A percentile compares a stretch with the other conserved stretches of the same genome.
phyloP scores from a whole-genome alignment of 768 basidiomycete genomes.

The Lactifluus pinguis region DNA sequence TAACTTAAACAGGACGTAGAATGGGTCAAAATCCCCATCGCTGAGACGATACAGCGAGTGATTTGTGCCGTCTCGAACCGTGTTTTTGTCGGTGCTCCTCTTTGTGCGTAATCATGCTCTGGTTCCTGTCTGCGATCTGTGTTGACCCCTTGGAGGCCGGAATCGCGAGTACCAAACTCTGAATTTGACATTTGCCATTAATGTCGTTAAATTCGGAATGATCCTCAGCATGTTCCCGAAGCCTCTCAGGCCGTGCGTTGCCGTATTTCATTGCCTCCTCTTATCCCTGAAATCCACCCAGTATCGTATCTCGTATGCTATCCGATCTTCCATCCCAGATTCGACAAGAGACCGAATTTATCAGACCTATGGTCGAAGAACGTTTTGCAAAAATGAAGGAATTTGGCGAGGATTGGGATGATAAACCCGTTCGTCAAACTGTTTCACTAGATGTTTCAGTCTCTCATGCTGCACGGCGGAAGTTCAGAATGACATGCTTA shows the following conservation, averaged over 20 bases:
- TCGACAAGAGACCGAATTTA: slow-evolving; percentile 2
- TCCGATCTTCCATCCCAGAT: slow-evolving; percentile 15
- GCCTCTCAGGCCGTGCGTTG: slow-evolving; percentile 29
- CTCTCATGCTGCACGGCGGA: not conserved
- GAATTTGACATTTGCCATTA: slow-evolving; percentile 27
- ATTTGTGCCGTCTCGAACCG: slow-evolving; percentile 27
- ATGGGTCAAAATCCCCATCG: slow-evolving; percentile 22
- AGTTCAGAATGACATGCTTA: slow-evolving; percentile 36
- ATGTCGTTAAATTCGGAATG: slow-evolving; percentile 23
- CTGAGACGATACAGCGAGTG: slow-evolving; percentile 22
- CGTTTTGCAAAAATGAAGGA: slow-evolving; percentile 19
- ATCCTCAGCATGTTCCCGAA: slow-evolving; percentile 28
- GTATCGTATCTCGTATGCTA: slow-evolving; percentile 13
- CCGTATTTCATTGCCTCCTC: not conserved
- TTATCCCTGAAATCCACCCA: not conserved
- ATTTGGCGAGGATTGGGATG: slow-evolving; percentile 21
- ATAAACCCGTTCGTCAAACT: slow-evolving; percentile 21
- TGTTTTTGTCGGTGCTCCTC: slow-evolving; percentile 28
- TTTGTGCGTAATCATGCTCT: slow-evolving; percentile 23
- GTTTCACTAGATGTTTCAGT: not conserved
- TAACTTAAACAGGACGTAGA: slow-evolving; percentile 23
- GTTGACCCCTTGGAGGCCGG: slow-evolving; percentile 22
- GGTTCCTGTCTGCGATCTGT: not conserved
- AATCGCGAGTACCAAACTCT: slow-evolving; percentile 26
- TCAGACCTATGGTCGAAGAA: slow-evolving; percentile 17